A percentile compares a stretch with the other conserved stretches of the same genome.
Conservation (phyloP, 768 basidiomycete genomes). For the Lactarius sanguifluus region DNA sequence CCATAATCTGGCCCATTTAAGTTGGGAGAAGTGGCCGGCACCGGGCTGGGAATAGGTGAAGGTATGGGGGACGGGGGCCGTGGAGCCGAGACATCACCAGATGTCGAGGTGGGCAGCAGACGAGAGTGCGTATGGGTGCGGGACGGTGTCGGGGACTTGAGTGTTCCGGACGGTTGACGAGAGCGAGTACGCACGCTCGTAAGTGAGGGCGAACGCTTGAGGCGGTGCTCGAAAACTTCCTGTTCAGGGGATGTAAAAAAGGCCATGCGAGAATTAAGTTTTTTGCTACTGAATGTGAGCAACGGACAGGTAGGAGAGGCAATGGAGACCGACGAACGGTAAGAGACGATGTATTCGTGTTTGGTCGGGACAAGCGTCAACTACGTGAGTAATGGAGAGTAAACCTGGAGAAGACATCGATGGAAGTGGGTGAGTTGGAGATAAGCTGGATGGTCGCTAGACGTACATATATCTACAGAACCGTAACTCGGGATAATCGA, state of each 20-base stretch:
- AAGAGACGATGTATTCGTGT: conserved; percentile 19
- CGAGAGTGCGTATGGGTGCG: not conserved
- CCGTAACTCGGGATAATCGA: not conserved
- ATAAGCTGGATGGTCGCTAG: not conserved
- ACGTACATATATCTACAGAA: conserved; percentile 14
- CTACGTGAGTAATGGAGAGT: conserved; percentile 15
- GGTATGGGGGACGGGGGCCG: not conserved
- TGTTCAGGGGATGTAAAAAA: conserved; percentile 26
- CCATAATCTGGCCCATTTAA: conserved; percentile 8
- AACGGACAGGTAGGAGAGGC: not conserved
- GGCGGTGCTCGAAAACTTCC: conserved; percentile 24
- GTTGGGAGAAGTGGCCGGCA: not conserved
- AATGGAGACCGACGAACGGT: not conserved
- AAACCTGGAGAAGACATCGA: conserved; percentile 13
- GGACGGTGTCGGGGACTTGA: not conserved
- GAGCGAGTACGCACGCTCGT: conserved; percentile 16
- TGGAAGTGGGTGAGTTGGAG: not conserved
- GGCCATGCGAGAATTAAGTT: conserved; percentile 20
- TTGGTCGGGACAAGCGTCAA: conserved; percentile 24
- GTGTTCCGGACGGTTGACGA: conserved; percentile 4
- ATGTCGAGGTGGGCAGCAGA: not conserved
- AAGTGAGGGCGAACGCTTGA: conserved; percentile 27
- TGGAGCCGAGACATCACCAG: not conserved
- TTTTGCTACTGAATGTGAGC: conserved; percentile 4
- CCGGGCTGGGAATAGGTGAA: not conserved